Evolutionary conservation across 352 stramenopile genomes (phyloP), one percentile per base, ranked within the genome.

Genomic region (Blastocystis sp.): DNA sequence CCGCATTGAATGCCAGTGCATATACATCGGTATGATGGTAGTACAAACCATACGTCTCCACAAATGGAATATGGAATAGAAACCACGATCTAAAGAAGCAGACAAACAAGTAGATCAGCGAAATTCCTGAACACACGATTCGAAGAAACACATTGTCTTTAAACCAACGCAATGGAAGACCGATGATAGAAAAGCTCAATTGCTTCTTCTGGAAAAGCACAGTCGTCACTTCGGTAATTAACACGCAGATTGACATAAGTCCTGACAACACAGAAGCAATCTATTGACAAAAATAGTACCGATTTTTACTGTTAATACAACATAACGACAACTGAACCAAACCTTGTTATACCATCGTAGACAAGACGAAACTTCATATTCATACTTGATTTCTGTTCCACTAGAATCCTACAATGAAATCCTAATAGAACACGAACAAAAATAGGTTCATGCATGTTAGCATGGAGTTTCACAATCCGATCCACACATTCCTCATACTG

Each of bases 31-130:
- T 89, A 37, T 89, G 78, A 9, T 56, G 63, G 20, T 78, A 64
- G 8, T 65, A 78, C 56, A 89, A 13, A n/a, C 55, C 37, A 50
- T 89, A 89, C 24, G 20, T 64, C 24, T 89, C 78, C 39, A 89
- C 66, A 24, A 73, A 73, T 2, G 78, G 78, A 53, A 89, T 76
- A 18, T 47, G 59, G 3, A 89, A 59, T 30, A 76, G 16, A 62
- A 89, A 89, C 9, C 68, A 76, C 13, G 78, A 89, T 5, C 78
- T 56, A 37, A 79, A 89, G 63, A 89, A 79, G 30, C 78, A 89
- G 24, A 89, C 20, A 43, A 79, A 89, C 24, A 89, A 4, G 43
- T 89, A 89, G 39, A 78, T 34, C 13, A 85, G 73, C 0, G 73
- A 39, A 11, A 85, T 65, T 11, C 47, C 73, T 16, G 56, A 24